Evolutionary conservation across 1,284 basidiomycete genomes (phyloP).

Genomic region (Earliella scabrosa): DNA sequence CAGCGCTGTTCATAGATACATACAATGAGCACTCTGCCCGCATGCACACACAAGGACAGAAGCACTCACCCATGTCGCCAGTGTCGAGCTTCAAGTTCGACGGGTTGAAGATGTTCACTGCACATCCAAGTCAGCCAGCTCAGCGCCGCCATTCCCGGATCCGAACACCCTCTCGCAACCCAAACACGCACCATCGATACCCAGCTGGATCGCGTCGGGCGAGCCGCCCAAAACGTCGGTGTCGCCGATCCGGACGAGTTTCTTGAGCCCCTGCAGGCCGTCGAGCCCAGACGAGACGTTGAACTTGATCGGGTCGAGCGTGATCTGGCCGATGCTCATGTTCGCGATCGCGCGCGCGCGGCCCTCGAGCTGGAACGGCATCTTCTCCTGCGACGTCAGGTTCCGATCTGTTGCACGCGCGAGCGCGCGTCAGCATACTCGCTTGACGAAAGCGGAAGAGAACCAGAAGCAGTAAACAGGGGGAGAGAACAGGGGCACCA

Average conservation of each 20-base stretch:
- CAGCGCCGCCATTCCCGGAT: neutral
- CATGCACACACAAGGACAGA: neutral
- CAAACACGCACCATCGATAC: slow-evolving; percentile 51
- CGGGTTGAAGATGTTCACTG: slow-evolving; percentile 68
- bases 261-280: slow-evolving; percentile 68
- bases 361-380: slow-evolving; percentile 66
- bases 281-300: slow-evolving; percentile 70
- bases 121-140: neutral
- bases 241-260: slow-evolving; percentile 57
- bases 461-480: too few species aligned
- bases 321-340: slow-evolving; percentile 70
- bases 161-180: too few species aligned
- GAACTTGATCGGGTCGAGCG: slow-evolving; percentile 76
- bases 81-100: slow-evolving; percentile 67
- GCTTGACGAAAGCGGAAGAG: too few species aligned
- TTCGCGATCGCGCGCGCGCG: slow-evolving; percentile 68
- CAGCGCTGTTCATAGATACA: slow-evolving; percentile 42
- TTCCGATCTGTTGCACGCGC: slow-evolving; percentile 45
- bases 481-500: too few species aligned
- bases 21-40: neutral
- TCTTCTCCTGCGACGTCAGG: slow-evolving; percentile 48
- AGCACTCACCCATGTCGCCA: slow-evolving; percentile 60
- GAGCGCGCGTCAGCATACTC: neutral
- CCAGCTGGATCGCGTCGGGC: slow-evolving; percentile 61
- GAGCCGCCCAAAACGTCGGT: slow-evolving; percentile 79